These are phyloP conservation scores for Tolypocladium pustulatum DNA, from an alignment of 2,329 filamentous ascomycete species.

Conservation along the genomic window DNA sequence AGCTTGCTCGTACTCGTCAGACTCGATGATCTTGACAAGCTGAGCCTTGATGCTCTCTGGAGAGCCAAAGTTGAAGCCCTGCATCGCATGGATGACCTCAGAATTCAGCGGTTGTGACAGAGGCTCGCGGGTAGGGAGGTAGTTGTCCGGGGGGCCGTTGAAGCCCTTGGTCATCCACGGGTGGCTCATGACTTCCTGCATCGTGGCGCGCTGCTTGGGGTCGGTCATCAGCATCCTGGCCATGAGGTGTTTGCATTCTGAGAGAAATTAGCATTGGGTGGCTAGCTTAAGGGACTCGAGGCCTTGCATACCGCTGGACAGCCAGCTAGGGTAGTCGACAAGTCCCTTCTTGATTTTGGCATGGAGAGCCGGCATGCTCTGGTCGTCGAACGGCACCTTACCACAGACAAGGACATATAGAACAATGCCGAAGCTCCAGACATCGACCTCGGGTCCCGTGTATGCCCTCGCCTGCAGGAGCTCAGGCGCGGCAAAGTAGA, in stretches of 20 bases:
- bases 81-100: constrained; percentile 85
- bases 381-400: constrained; percentile 97
- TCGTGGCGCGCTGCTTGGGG: constrained; percentile 72
- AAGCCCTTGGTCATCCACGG: constrained; percentile 96
- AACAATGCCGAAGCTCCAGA: constrained; percentile 98
- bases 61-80: constrained; percentile 92
- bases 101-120: constrained; percentile 75
- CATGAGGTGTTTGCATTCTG: constrained; percentile 89
- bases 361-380: constrained; percentile 96
- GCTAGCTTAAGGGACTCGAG: neutral
- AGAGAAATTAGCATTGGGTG: constrained; percentile 22
- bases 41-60: constrained; percentile 74
- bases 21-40: constrained; percentile 77
- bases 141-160: constrained; percentile 77
- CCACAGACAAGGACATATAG: constrained; percentile 94
- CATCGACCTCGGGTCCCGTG: constrained; percentile 89
- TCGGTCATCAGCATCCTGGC: constrained; percentile 95
- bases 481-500: constrained; percentile 96
- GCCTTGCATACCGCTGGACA: constrained; percentile 60
- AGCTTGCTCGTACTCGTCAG: constrained; percentile 85
- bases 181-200: constrained; percentile 88
- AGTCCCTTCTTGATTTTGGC: constrained; percentile 97
- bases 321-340: constrained; percentile 91
- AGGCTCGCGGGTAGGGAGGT: constrained; percentile 72
- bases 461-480: constrained; percentile 89